Evolutionary conservation across 2,329 filamentous ascomycete species (phyloP).

Genomic region (Calonectria hongkongensis): DNA sequence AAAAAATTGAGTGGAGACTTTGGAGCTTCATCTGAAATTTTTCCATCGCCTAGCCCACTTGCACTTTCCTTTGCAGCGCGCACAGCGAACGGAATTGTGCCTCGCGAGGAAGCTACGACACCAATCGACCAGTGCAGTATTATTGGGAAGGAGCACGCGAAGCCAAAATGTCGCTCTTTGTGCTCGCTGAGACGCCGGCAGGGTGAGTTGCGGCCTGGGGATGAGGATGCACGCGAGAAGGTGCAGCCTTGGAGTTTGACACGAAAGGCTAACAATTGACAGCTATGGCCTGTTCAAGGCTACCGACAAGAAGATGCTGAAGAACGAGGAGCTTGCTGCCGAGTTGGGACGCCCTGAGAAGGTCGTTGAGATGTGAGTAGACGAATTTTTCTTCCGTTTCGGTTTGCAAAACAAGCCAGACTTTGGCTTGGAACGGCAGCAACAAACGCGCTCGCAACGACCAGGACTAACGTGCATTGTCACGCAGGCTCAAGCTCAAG

Average conservation of each 20-base stretch:
- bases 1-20: conserved; percentile 65
- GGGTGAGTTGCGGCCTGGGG: conserved; percentile 69
- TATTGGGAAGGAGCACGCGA: conserved; percentile 56
- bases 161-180: conserved; percentile 87
- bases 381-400: conserved; percentile 36
- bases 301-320: conserved; percentile 98
- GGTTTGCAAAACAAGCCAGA: conserved; percentile 26
- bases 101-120: conserved; percentile 59
- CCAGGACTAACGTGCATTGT: conserved; percentile 38
- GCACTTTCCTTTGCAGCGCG: conserved; percentile 58
- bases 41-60: conserved; percentile 61
- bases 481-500: conserved; percentile 89
- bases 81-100: conserved; percentile 62
- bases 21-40: conserved; percentile 64
- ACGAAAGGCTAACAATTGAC: conserved; percentile 57
- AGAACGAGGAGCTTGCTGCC: conserved; percentile 85
- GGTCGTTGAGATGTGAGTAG: conserved; percentile 87
- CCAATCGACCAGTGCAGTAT: conserved; percentile 58
- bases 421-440: not conserved
- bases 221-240: conserved; percentile 41
- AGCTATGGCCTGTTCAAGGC: conserved; percentile 99
- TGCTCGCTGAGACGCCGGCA: conserved; percentile 94
- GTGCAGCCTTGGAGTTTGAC: conserved; percentile 27
- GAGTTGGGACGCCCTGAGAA: conserved; percentile 88
- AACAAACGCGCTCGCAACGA: conserved; percentile 10